These are phyloP conservation scores for Paxillus ammoniavirescens DNA, from an alignment of 768 basidiomycete species.

Conservation along the genomic window DNA sequence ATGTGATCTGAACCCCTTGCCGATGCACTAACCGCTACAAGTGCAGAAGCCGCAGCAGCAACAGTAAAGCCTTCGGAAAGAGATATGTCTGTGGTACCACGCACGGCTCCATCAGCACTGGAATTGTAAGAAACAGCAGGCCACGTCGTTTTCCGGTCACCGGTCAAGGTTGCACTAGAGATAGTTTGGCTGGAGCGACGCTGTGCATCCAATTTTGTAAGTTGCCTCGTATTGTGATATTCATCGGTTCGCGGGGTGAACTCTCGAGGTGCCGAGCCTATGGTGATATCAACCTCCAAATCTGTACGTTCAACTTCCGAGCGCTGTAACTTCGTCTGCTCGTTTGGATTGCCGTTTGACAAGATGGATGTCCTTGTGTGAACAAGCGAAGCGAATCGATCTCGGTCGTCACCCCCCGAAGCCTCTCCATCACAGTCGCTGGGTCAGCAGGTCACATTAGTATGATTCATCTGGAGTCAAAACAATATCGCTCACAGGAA, in stretches of 20 bases:
- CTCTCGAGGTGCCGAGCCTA: neutral
- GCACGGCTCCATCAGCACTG: neutral
- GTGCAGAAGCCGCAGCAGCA: slow-evolving; percentile 1
- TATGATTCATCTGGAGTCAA: no score
- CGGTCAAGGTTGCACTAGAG: neutral
- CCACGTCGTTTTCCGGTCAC: neutral
- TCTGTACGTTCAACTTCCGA: neutral
- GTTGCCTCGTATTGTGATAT: no score
- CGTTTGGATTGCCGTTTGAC: neutral
- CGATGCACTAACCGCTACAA: neutral
- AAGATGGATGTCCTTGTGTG: neutral
- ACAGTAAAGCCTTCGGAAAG: neutral
- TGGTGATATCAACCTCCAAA: neutral
- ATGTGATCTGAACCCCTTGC: neutral
- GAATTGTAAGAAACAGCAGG: neutral
- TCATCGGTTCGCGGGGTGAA: no score
- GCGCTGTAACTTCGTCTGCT: neutral
- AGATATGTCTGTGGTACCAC: neutral
- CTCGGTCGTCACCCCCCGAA: neutral
- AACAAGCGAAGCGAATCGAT: neutral
- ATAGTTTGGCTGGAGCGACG: neutral
- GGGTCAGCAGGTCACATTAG: neutral
- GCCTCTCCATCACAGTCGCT: neutral
- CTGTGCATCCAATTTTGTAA: neutral
- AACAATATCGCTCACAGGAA: slow-evolving; percentile 3